Evolutionary conservation across 768 basidiomycete genomes (phyloP), one percentile per base, ranked within the genome.

Genomic region (Stropharia rugosoannulata): DNA sequence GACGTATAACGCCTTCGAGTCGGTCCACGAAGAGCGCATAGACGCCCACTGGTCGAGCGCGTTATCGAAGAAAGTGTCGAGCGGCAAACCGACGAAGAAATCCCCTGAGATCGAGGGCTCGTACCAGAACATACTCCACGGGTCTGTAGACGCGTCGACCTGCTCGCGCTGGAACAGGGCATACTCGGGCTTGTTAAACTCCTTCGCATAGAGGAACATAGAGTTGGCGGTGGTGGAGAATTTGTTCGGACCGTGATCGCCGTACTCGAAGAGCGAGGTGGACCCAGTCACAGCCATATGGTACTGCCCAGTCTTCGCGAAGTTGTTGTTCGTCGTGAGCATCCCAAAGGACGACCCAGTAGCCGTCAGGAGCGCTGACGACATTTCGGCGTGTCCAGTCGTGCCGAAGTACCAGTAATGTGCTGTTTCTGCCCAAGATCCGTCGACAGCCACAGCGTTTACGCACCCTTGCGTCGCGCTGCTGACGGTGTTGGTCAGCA

Each of bases 351-450:
- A 77, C 40, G 86, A 88, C 40, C 97, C 97, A 19, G 93, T 92
- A 3, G 97, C 95, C 9, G 90, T 84, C 12, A 86, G 66, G 51
- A 99, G 83, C 5, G 93, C 80, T 1, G 93, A 83, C 1, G 86
- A 65, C 88, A 98, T 86, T 73, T 98, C 95, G 2, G 93, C 93
- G 64, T 90, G 87, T 13, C 84, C 93, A 6, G 92, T 95, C 36
- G 87, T 91, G 66, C 94, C 95, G 63, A 96, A 98, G 71, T 92
- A 93, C 92, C 93, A 95, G 66, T 94, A 96, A 71, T 98, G 92
- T 36, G 91, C 79, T 0, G 95, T 97, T 72, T 99, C 97, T 19
- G 83, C 75, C 95, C 96, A 98, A 15, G 92, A 87, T 12, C 96
- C 95, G 66, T 97, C 95, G 29, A 75, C 68, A 11, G 76, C 77